A percentile compares a stretch with the other conserved stretches of the same genome.
phyloP scores from a whole-genome alignment of 495 filamentous ascomycete genomes.

The Penicillium manginii region DNA sequence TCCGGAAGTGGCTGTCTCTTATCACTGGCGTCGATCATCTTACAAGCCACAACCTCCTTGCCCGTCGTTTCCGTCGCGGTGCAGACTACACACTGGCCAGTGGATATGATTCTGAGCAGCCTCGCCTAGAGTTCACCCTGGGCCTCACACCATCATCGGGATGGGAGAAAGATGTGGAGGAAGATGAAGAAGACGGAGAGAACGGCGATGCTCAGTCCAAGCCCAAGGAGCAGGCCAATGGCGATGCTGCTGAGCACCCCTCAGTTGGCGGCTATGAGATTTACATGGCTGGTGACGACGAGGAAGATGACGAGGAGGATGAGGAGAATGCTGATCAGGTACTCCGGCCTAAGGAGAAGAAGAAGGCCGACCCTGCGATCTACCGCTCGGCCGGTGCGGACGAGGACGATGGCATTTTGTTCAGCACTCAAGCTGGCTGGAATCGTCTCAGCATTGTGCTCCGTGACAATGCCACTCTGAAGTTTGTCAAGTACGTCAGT shows the following conservation, averaged over 20 bases:
- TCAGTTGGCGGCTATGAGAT: conserved; percentile 83
- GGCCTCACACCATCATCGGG: conserved; percentile 78
- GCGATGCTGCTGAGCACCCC: conserved; percentile 51
- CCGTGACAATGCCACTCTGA: conserved; percentile 80
- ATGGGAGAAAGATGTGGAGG: conserved; percentile 75
- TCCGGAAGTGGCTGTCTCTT: conserved; percentile 84
- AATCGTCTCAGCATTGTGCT: conserved; percentile 88
- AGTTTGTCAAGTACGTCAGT: conserved; percentile 97
- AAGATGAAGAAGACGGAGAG: conserved; percentile 55
- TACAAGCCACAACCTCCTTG: conserved; percentile 68
- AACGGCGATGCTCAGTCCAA: conserved; percentile 34
- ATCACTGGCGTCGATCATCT: conserved; percentile 71
- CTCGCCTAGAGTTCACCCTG: conserved; percentile 85
- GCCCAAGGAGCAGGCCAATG: conserved; percentile 28
- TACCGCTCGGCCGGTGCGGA: conserved; percentile 73
- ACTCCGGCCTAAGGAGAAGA: conserved; percentile 29
- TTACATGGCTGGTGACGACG: conserved; percentile 89
- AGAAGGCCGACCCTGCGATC: conserved; percentile 72
- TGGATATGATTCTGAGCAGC: conserved; percentile 71
- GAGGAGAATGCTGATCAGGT: conserved; percentile 35
- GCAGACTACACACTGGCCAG: conserved; percentile 93
- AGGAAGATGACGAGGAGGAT: conserved; percentile 56
- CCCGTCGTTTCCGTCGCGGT: conserved; percentile 82
- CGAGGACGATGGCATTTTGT: conserved; percentile 91
- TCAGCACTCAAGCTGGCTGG: conserved; percentile 86